Evolutionary conservation across 2,329 filamentous ascomycete genomes (phyloP).

Genomic region (Neopestalotiopsis rosae): DNA sequence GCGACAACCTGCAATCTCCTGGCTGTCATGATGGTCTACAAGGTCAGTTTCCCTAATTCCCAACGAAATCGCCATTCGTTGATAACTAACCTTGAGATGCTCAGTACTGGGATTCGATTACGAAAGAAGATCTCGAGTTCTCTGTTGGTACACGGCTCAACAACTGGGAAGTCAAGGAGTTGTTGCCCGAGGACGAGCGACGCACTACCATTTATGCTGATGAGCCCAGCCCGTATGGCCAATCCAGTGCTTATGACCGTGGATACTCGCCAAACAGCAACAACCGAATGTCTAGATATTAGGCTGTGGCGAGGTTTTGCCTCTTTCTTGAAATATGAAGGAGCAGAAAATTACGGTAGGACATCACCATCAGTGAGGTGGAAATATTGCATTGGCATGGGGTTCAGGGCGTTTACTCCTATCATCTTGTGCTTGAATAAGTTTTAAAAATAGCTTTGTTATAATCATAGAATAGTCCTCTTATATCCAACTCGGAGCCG

Average conservation of each 20-base stretch:
- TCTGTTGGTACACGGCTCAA: slow-evolving; percentile 94
- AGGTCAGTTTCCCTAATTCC: slow-evolving; percentile 58
- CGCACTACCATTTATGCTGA: slow-evolving; percentile 75
- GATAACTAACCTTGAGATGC: slow-evolving; percentile 5
- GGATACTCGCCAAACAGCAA: slow-evolving; percentile 48
- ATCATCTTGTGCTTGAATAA: not conserved
- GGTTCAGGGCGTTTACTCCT: slow-evolving; percentile 5
- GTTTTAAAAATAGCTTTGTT: slow-evolving; percentile 8
- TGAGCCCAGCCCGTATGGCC: slow-evolving; percentile 61
- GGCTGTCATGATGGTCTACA: slow-evolving; percentile 99
- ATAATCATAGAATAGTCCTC: not conserved
- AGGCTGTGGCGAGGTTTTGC: slow-evolving; percentile 22
- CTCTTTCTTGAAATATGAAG: too few relatives aligned
- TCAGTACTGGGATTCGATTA: slow-evolving; percentile 99
- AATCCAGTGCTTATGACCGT: slow-evolving; percentile 51
- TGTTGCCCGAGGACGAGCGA: slow-evolving; percentile 80
- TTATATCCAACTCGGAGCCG: not conserved
- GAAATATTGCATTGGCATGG: slow-evolving; percentile 14
- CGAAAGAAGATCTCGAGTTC: slow-evolving; percentile 96
- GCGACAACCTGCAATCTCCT: slow-evolving; percentile 92
- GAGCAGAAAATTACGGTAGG: not conserved
- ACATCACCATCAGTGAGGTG: not conserved
- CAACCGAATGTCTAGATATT: slow-evolving; percentile 39
- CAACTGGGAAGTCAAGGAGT: slow-evolving; percentile 98
- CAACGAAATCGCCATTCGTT: not conserved